These are phyloP conservation scores for Bryoerythrophyllum caledonicum DNA, from an alignment of 225 moss, liverwort and hornwort genomes.

Conservation along the genomic window DNA sequence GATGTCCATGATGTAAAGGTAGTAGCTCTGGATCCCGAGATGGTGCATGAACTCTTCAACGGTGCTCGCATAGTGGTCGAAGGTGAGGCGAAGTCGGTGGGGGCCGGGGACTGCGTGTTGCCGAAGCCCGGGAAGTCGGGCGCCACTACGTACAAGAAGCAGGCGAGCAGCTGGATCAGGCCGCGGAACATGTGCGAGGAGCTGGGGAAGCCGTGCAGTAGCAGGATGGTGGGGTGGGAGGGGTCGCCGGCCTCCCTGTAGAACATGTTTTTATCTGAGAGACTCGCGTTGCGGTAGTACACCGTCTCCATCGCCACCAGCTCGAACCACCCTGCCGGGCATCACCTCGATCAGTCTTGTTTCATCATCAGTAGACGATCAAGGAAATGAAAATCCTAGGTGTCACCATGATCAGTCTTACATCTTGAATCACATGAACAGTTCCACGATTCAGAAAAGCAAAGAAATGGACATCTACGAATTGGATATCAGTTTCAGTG, in stretches of 20 bases:
- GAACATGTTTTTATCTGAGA: slow-evolving; percentile 39
- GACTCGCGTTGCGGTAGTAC: slow-evolving; percentile 6
- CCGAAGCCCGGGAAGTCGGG: slow-evolving; percentile 46
- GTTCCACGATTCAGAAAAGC: too few species aligned
- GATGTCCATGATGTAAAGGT: slow-evolving; percentile 37
- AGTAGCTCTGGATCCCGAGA: slow-evolving; percentile 28
- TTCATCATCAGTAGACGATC: too few species aligned
- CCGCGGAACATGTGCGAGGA: slow-evolving; percentile 46
- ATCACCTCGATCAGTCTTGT: too few species aligned
- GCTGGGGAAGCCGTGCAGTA: slow-evolving; percentile 41
- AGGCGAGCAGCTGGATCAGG: slow-evolving; percentile 31
- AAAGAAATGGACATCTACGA: too few species aligned
- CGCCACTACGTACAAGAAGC: slow-evolving; percentile 33
- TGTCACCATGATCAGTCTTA: too few species aligned
- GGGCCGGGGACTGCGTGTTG: slow-evolving; percentile 29
- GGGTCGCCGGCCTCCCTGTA: slow-evolving; percentile 40
- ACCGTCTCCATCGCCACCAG: neutral
- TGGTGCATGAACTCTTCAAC: slow-evolving; percentile 35
- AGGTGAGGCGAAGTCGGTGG: slow-evolving; percentile 31
- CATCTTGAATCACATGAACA: too few species aligned
- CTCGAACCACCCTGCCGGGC: neutral
- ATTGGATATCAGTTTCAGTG: too few species aligned
- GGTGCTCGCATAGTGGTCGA: slow-evolving; percentile 35
- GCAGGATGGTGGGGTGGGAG: slow-evolving; percentile 33
- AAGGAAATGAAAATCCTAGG: too few species aligned